These are phyloP conservation scores for Akebia trifoliata DNA, from an alignment of 164 flowering plant species.

Conservation along the genomic window DNA sequence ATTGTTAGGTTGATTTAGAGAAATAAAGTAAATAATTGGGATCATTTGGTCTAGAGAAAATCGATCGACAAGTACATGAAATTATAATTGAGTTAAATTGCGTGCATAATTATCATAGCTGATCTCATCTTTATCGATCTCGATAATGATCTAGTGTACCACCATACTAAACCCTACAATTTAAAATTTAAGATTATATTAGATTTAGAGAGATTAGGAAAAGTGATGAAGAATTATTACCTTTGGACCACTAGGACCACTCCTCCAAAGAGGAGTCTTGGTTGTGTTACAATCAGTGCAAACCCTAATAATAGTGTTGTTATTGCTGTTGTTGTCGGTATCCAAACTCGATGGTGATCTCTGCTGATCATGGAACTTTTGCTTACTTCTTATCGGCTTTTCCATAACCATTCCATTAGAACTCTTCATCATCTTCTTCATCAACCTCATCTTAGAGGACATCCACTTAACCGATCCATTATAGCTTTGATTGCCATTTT, in stretches of 20 bases:
- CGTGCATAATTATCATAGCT: too few species aligned
- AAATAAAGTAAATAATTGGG: too few species aligned
- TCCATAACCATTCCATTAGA: constrained; percentile 12
- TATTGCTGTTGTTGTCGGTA: constrained; percentile 15
- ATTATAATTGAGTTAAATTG: too few species aligned
- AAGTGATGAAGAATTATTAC: not conserved
- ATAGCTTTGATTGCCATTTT: constrained; percentile 13
- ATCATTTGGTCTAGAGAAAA: too few species aligned
- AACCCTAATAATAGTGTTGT: constrained; percentile 27
- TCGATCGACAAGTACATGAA: too few species aligned
- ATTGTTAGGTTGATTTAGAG: not conserved
- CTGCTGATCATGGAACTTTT: constrained; percentile 22
- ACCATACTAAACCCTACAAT: too few species aligned
- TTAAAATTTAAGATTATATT: too few species aligned
- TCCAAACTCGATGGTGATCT: constrained; percentile 10
- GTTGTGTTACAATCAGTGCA: constrained; percentile 45
- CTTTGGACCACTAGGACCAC: constrained; percentile 24
- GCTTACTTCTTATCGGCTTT: constrained; percentile 6
- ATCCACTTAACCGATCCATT: constrained; percentile 44
- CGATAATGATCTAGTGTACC: too few species aligned
- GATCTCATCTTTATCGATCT: too few species aligned
- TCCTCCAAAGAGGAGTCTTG: constrained; percentile 50
- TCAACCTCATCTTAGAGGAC: constrained; percentile 71
- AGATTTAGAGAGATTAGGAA: too few species aligned
- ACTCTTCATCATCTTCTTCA: constrained; percentile 48